A percentile compares a stretch with the other conserved stretches of the same genome.
Evolutionary conservation across 345 rosid species (phyloP).

Genomic region (Linum usitatissimum): DNA sequence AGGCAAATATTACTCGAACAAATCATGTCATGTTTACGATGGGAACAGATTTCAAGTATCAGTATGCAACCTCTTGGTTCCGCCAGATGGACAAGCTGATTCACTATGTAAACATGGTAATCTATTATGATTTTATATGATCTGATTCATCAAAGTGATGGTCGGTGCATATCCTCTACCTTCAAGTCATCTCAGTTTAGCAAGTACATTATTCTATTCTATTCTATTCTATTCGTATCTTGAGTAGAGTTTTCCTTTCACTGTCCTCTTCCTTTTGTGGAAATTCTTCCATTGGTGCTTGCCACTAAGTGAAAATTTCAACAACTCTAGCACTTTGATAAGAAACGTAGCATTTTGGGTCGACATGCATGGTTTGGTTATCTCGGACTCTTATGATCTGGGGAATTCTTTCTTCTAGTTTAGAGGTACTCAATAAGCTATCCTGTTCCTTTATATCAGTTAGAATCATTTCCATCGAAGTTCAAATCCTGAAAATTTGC

Average conservation of each 20-base stretch:
- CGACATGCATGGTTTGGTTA: background rate
- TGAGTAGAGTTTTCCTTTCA: background rate
- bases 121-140: slow-evolving; percentile 2
- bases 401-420: slow-evolving; percentile 8
- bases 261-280: background rate
- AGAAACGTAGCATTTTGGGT: background rate
- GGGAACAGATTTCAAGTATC: slow-evolving; percentile 97
- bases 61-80: slow-evolving; percentile 89
- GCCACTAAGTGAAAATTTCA: slow-evolving; percentile 1
- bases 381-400: slow-evolving; percentile 5
- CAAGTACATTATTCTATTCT: too few relatives aligned
- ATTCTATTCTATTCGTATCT: background rate
- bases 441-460: too few relatives aligned
- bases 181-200: background rate
- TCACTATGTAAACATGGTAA: slow-evolving; percentile 85
- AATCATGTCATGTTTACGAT: slow-evolving; percentile 89
- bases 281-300: background rate
- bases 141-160: slow-evolving; percentile 2
- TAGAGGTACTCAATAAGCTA: too few relatives aligned
- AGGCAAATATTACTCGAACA: slow-evolving; percentile 88
- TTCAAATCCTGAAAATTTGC: too few relatives aligned
- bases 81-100: slow-evolving; percentile 96
- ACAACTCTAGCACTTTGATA: too few relatives aligned
- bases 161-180: background rate
- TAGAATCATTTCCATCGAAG: too few relatives aligned